Base-by-base conservation (phyloP, 257 asterid species). In the Rhazya stricta region DNA sequence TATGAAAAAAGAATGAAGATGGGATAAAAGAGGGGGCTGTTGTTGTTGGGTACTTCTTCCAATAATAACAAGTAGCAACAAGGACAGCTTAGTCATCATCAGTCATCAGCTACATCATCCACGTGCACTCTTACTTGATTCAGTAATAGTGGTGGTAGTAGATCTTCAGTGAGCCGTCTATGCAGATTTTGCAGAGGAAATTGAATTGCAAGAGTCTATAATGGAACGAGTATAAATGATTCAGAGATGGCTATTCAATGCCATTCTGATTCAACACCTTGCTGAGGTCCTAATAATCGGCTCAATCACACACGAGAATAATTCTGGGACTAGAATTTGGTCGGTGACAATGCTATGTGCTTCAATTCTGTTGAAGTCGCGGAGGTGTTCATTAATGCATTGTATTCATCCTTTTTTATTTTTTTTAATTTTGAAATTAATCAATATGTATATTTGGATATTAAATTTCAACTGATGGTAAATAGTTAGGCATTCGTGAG, bases 271-370 rank as follows among this genome's bases (percentile, higher is more conserved):
- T 63, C 56, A 69, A 29, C 75, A 69, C 57, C n/a, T 29, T 11
- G 39, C 7, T 60, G 43, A 69, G 43, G 80, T 77, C 80, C 74
- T 43, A 50, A 69, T 69, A n/a, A 45, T 58, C 71, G 80, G 80
- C 76, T 34, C 56, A 48, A 62, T 60, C 65, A 30, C n/a, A 76
- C 51, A 39, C 9, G 30, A 21, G 72, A 21, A 8, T 32, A 42
- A 43, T 27, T 9, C 37, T 23, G 12, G 65, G 3, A n/a, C 23
- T 29, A 12, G 43, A 39, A 37, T 39, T 50, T 67, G 56, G 74
- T 62, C 72, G 36, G 13, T n/a, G 74, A 50, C 9, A 54, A 63
- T 62, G 23, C 43, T 63, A 32, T 32, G 9, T 57, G 2, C 2
- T 57, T n/a, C 63, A 10, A 6, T 32, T 37, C n/a, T 32, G 3